Conservation (phyloP, 352 stramenopile genomes). For the Peronospora farinosa region DNA sequence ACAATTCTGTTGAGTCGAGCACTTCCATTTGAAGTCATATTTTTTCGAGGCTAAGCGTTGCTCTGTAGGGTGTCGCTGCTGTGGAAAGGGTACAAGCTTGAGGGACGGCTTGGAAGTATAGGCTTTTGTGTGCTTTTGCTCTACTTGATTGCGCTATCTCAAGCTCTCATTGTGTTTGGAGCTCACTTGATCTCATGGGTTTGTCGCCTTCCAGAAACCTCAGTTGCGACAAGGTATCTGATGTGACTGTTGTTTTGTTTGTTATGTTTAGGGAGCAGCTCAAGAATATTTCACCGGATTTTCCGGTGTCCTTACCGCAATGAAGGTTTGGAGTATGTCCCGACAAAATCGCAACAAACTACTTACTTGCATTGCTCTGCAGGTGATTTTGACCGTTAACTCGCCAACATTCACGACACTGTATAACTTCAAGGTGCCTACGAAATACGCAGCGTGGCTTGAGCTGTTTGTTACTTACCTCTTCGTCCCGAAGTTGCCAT, state of each 20-base stretch:
- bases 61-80: slow-evolving; percentile 60
- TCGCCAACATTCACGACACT: slow-evolving; percentile 57
- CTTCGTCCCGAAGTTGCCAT: slow-evolving; percentile 69
- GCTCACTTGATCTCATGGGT: slow-evolving; percentile 30
- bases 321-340: slow-evolving; percentile 43
- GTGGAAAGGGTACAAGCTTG: slow-evolving; percentile 81
- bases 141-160: slow-evolving; percentile 57
- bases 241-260: not conserved
- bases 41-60: too few relatives aligned
- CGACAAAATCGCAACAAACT: too few relatives aligned
- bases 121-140: slow-evolving; percentile 43
- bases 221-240: too few relatives aligned
- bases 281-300: slow-evolving; percentile 74
- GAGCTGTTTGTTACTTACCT: slow-evolving; percentile 83
- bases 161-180: slow-evolving; percentile 48
- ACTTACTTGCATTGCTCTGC: slow-evolving; percentile 20
- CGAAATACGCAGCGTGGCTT: slow-evolving; percentile 85
- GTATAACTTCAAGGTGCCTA: slow-evolving; percentile 70
- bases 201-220: not conserved
- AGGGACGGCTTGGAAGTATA: slow-evolving; percentile 43
- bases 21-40: too few relatives aligned
- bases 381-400: slow-evolving; percentile 78
- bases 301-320: slow-evolving; percentile 66
- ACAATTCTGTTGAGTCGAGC: not conserved
- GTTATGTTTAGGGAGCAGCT: slow-evolving; percentile 21